phyloP scores from a whole-genome alignment of 2,329 filamentous ascomycete genomes.

The Ceratocystiopsis sp. region DNA sequence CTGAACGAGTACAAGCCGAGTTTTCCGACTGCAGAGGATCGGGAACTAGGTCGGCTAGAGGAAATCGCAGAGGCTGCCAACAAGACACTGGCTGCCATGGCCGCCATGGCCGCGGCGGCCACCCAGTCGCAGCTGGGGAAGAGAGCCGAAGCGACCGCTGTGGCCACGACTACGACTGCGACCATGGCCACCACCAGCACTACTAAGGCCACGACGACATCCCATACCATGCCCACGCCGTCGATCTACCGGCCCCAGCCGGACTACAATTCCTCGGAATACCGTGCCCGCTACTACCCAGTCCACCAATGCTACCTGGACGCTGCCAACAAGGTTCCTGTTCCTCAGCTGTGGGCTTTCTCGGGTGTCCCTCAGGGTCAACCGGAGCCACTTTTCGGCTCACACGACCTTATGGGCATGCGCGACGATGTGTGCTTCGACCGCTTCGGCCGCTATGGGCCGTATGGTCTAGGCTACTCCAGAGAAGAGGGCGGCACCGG shows the following conservation, averaged over 20 bases:
- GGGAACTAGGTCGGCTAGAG: conserved; percentile 1
- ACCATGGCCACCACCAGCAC: not conserved
- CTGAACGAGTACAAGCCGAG: conserved; percentile 50
- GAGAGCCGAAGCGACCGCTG: not conserved
- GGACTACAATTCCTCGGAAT: conserved; percentile 39
- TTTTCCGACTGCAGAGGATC: conserved; percentile 38
- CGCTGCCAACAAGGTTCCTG: conserved; percentile 33
- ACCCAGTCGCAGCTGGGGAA: not conserved
- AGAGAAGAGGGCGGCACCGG: conserved; percentile 52
- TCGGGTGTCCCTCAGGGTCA: conserved; percentile 38
- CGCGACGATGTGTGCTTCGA: conserved; percentile 74
- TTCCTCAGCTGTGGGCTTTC: conserved; percentile 50
- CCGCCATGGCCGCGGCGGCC: too few species aligned
- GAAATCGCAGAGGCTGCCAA: conserved; percentile 3
- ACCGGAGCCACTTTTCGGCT: conserved; percentile 62
- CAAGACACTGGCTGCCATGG: conserved; percentile 2
- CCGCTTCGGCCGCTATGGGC: conserved; percentile 65
- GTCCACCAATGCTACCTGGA: conserved; percentile 49
- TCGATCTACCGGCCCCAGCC: conserved; percentile 52
- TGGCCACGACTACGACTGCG: not conserved
- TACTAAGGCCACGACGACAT: conserved; percentile 14
- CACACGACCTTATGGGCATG: conserved; percentile 56
- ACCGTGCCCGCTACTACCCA: conserved; percentile 32
- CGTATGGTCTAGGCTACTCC: conserved; percentile 75
- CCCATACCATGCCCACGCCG: conserved; percentile 27